These are phyloP conservation scores for Salix suchowensis DNA, from an alignment of 345 rosid species.

Conservation along the genomic window DNA sequence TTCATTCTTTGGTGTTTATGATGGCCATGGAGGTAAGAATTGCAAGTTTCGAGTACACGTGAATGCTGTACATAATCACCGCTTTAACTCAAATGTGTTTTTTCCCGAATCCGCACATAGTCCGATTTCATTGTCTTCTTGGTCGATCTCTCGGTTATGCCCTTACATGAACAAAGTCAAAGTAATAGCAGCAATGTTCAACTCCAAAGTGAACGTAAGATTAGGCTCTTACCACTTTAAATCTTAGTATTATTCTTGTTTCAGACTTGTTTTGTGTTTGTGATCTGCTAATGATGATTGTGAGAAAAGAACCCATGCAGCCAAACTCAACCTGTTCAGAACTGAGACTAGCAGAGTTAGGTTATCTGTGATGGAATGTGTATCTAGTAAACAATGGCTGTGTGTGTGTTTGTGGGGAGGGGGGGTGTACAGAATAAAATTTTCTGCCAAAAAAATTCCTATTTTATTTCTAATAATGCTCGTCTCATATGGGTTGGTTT, in stretches of 20 bases:
- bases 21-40: slow-evolving; percentile 96
- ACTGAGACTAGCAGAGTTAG: background rate
- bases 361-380: background rate
- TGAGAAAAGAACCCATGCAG: background rate
- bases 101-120: background rate
- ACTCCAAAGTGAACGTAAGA: too few relatives aligned
- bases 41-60: slow-evolving; percentile 16
- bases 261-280: too few relatives aligned
- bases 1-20: slow-evolving; percentile 94
- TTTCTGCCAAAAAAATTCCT: too few relatives aligned
- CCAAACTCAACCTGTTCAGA: background rate
- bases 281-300: background rate
- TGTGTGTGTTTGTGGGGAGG: too few relatives aligned
- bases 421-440: too few relatives aligned
- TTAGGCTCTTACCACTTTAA: too few relatives aligned
- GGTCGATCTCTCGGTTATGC: background rate
- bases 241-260: too few relatives aligned
- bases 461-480: too few relatives aligned
- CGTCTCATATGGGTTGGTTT: too few relatives aligned
- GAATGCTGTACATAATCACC: background rate
- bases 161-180: too few relatives aligned
- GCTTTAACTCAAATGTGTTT: slow-evolving; percentile 1
- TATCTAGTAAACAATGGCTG: background rate
- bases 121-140: background rate
- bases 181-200: too few relatives aligned